phyloP scores from a whole-genome alignment of 2,329 filamentous ascomycete species.

The Ophiosphaerella korrae region DNA sequence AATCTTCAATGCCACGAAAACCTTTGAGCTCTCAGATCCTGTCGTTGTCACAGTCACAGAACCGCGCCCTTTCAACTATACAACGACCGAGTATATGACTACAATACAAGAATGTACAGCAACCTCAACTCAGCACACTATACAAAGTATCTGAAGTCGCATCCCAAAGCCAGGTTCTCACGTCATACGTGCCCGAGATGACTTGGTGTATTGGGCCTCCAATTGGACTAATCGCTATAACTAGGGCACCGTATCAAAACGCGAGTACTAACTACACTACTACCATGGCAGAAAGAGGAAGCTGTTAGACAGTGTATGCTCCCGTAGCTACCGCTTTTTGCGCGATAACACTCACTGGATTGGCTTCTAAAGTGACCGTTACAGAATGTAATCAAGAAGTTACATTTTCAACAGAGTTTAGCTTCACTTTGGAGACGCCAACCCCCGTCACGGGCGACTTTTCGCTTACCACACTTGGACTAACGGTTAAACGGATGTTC shows the following conservation, averaged over 20 bases:
- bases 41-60: slow-evolving; percentile 1
- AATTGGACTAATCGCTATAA: slow-evolving; percentile 40
- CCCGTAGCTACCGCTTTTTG: slow-evolving; percentile 50
- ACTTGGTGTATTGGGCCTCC: slow-evolving; percentile 51
- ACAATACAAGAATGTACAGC: slow-evolving; percentile 13
- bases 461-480: slow-evolving; percentile 44
- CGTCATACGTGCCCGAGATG: slow-evolving; percentile 49
- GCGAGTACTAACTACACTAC: slow-evolving; percentile 39
- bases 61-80: slow-evolving; percentile 13
- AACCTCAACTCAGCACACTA: slow-evolving; percentile 15
- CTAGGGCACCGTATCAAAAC: slow-evolving; percentile 46
- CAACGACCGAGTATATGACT: slow-evolving; percentile 14
- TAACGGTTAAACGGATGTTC: slow-evolving; percentile 46
- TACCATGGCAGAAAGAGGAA: slow-evolving; percentile 27
- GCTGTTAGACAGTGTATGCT: slow-evolving; percentile 50
- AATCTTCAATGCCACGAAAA: slow-evolving; percentile 19
- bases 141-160: slow-evolving; percentile 48
- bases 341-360: slow-evolving; percentile 50
- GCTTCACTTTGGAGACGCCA: slow-evolving; percentile 49
- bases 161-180: slow-evolving; percentile 50
- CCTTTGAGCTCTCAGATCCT: not conserved
- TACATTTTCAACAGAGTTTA: slow-evolving; percentile 53
- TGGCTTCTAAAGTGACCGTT: slow-evolving; percentile 49
- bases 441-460: slow-evolving; percentile 17
- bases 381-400: slow-evolving; percentile 52